A percentile compares a stretch with the other conserved stretches of the same genome.
phyloP scores from a whole-genome alignment of 305 asterid species.

The Vinca major region DNA sequence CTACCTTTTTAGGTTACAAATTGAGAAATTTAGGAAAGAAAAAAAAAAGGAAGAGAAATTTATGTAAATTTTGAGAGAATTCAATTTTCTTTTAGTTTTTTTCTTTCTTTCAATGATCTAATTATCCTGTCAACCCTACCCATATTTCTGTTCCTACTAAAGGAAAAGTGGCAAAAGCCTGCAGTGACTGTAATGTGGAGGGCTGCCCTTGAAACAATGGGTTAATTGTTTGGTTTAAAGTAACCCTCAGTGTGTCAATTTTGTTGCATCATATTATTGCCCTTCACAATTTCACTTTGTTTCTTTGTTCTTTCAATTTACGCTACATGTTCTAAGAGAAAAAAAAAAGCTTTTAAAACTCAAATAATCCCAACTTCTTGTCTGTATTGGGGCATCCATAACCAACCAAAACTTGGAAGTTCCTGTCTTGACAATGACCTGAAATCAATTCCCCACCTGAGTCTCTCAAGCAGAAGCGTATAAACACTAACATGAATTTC shows the following conservation, averaged over 20 bases:
- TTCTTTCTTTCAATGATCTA: slow-evolving; percentile 18
- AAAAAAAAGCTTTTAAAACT: not conserved
- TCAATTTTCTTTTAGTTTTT: slow-evolving; percentile 1
- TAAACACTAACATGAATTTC: not conserved
- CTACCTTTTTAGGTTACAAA: slow-evolving; percentile 23
- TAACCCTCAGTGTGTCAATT: not conserved
- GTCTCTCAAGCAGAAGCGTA: slow-evolving; percentile 10
- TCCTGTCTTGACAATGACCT: slow-evolving; percentile 89
- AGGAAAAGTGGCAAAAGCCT: slow-evolving; percentile 6
- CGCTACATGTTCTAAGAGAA: too few species aligned
- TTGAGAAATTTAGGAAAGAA: slow-evolving; percentile 1
- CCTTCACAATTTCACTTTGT: too few species aligned
- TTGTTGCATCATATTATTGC: not conserved
- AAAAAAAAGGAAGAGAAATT: slow-evolving; percentile 1
- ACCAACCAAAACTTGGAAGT: slow-evolving; percentile 89
- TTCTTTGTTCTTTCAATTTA: too few species aligned
- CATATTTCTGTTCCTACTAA: slow-evolving; percentile 17
- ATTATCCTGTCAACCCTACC: not conserved
- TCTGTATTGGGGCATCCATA: slow-evolving; percentile 85
- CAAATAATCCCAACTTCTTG: slow-evolving; percentile 39
- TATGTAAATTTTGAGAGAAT: slow-evolving; percentile 43
- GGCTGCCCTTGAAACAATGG: too few species aligned
- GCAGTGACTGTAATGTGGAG: not conserved
- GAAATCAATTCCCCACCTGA: slow-evolving; percentile 32
- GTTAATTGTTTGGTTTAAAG: not conserved